A percentile compares a stretch with the other conserved stretches of the same genome.
These are phyloP conservation scores for Oidiodendron maius DNA, from an alignment of 495 filamentous ascomycete species.

Conservation along the genomic window DNA sequence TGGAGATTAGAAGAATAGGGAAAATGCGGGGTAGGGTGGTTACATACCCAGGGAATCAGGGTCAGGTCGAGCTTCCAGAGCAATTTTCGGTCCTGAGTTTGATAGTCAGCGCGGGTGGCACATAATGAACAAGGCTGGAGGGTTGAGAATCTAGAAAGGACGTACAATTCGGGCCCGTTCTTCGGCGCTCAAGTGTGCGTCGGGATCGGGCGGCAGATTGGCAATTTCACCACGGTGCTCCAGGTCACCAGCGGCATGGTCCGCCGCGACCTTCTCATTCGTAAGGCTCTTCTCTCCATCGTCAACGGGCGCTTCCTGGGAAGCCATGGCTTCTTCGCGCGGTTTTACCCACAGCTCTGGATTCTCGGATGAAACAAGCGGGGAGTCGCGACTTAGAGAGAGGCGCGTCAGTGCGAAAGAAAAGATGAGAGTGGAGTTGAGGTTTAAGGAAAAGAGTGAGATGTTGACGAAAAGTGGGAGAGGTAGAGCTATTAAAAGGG, in stretches of 20 bases:
- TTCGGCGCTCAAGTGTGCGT: constrained; percentile 50
- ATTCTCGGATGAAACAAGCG: too few relatives aligned
- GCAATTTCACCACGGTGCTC: neutral
- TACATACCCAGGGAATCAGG: constrained; percentile 65
- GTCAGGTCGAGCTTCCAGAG: constrained; percentile 64
- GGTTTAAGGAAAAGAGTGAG: too few relatives aligned
- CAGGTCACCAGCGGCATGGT: neutral
- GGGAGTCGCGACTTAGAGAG: too few relatives aligned
- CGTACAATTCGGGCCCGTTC: constrained; percentile 62
- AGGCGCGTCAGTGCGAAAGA: too few relatives aligned
- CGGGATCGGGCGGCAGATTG: constrained; percentile 35
- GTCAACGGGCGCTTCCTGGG: constrained; percentile 18
- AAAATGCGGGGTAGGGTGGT: neutral
- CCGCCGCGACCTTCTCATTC: constrained; percentile 6
- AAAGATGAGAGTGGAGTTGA: too few relatives aligned
- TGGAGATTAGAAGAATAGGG: neutral
- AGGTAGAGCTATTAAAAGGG: too few relatives aligned
- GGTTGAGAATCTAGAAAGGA: too few relatives aligned
- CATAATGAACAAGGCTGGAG: neutral
- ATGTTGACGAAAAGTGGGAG: too few relatives aligned
- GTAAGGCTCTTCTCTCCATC: neutral
- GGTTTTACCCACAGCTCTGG: too few relatives aligned
- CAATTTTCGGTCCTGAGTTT: constrained; percentile 55
- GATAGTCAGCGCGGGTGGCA: constrained; percentile 1
- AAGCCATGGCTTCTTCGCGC: constrained; percentile 29